A percentile compares a stretch with the other conserved stretches of the same genome.
phyloP scores from a whole-genome alignment of 2,329 filamentous ascomycete genomes.

The Pseudocercospora vitis region DNA sequence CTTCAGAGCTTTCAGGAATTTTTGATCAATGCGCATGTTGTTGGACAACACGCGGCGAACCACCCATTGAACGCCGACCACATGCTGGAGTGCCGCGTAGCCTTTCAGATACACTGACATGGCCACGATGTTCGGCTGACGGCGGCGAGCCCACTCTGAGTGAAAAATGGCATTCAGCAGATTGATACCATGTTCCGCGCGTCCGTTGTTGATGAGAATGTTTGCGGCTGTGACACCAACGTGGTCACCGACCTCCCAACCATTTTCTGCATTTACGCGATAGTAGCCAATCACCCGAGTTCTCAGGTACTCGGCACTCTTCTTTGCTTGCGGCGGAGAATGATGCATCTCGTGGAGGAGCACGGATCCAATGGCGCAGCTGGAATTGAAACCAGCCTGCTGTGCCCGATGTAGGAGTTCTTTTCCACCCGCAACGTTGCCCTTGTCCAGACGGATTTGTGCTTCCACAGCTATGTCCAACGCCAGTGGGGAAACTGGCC shows the following conservation, averaged over 20 bases:
- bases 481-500: slow-evolving; percentile 30
- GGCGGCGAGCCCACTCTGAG: slow-evolving; percentile 26
- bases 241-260: slow-evolving; percentile 30
- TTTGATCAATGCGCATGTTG: slow-evolving; percentile 32
- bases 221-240: slow-evolving; percentile 35
- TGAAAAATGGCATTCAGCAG: slow-evolving; percentile 33
- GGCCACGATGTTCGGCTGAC: slow-evolving; percentile 32
- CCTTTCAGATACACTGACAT: slow-evolving; percentile 38
- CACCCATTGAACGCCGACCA: slow-evolving; percentile 33
- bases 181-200: slow-evolving; percentile 30
- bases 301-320: slow-evolving; percentile 24
- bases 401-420: slow-evolving; percentile 29
- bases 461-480: slow-evolving; percentile 37
- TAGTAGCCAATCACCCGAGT: slow-evolving; percentile 34
- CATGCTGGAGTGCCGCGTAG: slow-evolving; percentile 26
- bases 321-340: slow-evolving; percentile 9
- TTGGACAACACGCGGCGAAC: slow-evolving; percentile 31
- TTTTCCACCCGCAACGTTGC: slow-evolving; percentile 24
- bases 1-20: slow-evolving; percentile 26
- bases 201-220: slow-evolving; percentile 30
- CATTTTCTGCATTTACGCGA: slow-evolving; percentile 32
- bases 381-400: slow-evolving; percentile 35
- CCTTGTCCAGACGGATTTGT: slow-evolving; percentile 28
- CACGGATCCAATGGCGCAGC: slow-evolving; percentile 31
- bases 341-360: slow-evolving; percentile 32